Conservation (phyloP, 176 grass and related monocot genomes). For the Aegilops longissima region DNA sequence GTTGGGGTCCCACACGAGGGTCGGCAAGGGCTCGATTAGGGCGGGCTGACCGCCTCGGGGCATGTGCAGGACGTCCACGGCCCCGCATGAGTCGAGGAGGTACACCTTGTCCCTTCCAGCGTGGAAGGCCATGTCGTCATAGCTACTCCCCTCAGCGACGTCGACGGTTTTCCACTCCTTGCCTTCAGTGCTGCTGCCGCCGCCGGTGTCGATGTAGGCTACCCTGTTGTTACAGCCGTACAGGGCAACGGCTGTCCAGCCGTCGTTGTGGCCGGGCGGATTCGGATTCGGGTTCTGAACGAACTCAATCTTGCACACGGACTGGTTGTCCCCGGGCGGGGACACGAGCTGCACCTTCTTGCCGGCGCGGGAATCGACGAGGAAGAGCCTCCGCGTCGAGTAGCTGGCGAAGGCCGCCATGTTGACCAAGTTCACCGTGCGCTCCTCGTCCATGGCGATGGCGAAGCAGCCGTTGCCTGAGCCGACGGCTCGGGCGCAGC, state of each 20-base stretch:
- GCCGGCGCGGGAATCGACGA: background rate
- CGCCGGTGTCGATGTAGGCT: background rate
- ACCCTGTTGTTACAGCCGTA: background rate
- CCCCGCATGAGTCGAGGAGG: background rate
- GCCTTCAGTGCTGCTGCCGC: background rate
- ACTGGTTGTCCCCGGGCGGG: too few species aligned
- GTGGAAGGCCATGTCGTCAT: conserved; percentile 4
- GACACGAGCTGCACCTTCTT: background rate
- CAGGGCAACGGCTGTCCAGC: background rate
- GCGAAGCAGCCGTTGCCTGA: background rate
- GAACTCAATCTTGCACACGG: too few species aligned
- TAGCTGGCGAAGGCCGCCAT: too few species aligned
- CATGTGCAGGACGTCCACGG: background rate
- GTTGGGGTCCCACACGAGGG: too few species aligned
- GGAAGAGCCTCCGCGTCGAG: background rate
- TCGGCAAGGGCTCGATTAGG: background rate
- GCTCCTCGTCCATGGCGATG: background rate
- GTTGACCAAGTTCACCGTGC: too few species aligned
- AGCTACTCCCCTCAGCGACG: background rate
- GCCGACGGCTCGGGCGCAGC: background rate
- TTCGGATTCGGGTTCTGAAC: background rate
- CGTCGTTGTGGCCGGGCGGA: background rate
- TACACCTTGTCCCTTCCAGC: background rate
- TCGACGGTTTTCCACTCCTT: background rate
- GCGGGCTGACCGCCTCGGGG: background rate